phyloP scores from a whole-genome alignment of 1,139 yeast genomes.

The Blastobotrys aristatus region DNA sequence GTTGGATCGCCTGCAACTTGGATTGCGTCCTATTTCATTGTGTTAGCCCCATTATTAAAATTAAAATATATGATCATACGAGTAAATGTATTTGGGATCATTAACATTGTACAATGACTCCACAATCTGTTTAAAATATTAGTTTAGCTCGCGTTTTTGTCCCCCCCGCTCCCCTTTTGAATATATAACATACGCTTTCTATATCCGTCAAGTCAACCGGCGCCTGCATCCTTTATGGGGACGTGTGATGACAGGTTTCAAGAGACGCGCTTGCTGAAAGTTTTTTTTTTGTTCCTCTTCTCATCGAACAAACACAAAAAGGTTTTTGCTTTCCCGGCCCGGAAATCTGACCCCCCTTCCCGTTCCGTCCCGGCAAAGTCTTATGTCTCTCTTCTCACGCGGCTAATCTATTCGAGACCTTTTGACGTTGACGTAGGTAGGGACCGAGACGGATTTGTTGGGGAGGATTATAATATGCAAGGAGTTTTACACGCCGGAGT shows the following conservation, averaged over 20 bases:
- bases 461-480: no score
- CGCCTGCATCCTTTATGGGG: conserved; percentile 7
- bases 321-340: not conserved
- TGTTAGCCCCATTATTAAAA: not conserved
- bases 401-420: no score
- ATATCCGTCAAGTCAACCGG: conserved; percentile 10
- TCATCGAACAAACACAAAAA: no score
- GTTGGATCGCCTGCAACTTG: conserved; percentile 45
- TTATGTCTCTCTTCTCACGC: no score
- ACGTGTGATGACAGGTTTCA: not conserved
- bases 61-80: conserved; percentile 12
- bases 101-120: conserved; percentile 22
- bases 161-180: no score
- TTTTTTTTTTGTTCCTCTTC: not conserved
- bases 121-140: conserved; percentile 18
- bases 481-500: no score
- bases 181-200: conserved; percentile 14
- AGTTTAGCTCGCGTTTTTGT: not conserved
- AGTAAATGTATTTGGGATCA: conserved; percentile 20
- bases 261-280: not conserved
- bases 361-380: no score
- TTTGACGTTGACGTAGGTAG: no score
- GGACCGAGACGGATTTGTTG: no score
- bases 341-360: no score
- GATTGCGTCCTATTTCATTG: conserved; percentile 37